phyloP scores from a whole-genome alignment of 176 grass and related monocot species.

The Urochloa ruziziensis region DNA sequence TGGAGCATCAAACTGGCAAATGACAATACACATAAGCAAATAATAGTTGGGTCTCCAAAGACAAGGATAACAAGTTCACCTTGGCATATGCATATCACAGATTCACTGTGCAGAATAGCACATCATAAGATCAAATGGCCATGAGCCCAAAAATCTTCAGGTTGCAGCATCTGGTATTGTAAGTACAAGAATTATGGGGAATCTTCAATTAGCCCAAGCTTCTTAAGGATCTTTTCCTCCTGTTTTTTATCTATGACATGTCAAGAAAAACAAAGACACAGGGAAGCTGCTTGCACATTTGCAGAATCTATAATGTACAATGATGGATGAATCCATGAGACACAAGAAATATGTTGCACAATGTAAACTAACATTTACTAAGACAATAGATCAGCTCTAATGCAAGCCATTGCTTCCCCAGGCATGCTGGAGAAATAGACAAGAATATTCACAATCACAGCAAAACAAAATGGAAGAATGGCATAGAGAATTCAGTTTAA shows the following conservation, averaged over 20 bases:
- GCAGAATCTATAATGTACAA: not conserved
- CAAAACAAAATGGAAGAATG: slow-evolving; percentile 11
- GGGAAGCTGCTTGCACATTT: not conserved
- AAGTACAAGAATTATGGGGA: slow-evolving; percentile 11
- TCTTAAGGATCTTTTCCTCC: slow-evolving; percentile 56
- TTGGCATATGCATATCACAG: slow-evolving; percentile 19
- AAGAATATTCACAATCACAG: not conserved
- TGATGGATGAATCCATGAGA: not conserved
- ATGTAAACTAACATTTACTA: not conserved
- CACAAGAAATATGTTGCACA: not conserved
- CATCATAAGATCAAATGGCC: not conserved
- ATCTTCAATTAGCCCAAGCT: slow-evolving; percentile 37
- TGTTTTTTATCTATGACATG: slow-evolving; percentile 66
- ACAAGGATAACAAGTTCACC: not conserved
- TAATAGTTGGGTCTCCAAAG: not conserved
- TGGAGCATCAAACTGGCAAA: not conserved
- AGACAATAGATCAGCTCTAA: not conserved
- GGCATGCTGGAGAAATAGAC: not conserved
- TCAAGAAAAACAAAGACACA: slow-evolving; percentile 47
- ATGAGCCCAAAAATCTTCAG: not conserved
- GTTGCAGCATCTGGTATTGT: slow-evolving; percentile 3
- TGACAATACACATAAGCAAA: not conserved
- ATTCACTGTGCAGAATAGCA: not conserved
- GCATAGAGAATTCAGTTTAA: not conserved
- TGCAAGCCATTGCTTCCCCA: not conserved